Conservation (phyloP, 2,329 filamentous ascomycete species). For the Pestalotiopsis sp. region DNA sequence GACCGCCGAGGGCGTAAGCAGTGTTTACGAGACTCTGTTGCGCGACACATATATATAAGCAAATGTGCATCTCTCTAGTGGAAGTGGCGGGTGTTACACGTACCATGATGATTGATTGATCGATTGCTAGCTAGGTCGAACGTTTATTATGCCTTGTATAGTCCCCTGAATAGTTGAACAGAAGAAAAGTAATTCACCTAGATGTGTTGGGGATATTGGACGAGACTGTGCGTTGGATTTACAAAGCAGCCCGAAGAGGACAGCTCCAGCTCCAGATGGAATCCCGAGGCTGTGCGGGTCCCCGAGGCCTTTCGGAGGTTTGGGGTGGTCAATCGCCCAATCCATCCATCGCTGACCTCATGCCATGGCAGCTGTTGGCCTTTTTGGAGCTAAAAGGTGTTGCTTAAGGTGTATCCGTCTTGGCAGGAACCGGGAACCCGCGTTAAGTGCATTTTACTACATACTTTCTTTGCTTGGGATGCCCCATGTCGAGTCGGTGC, state of each 20-base stretch:
- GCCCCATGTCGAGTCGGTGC: background rate
- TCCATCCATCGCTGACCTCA: constrained; percentile 10
- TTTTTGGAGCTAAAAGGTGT: background rate
- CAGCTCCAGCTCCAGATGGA: background rate
- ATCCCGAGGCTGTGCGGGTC: constrained; percentile 9
- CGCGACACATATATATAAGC: constrained; percentile 19
- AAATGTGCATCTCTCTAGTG: background rate
- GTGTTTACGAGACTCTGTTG: constrained; percentile 55
- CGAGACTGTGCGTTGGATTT: background rate
- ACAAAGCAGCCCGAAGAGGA: constrained; percentile 4
- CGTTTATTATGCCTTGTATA: background rate
- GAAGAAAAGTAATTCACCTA: background rate
- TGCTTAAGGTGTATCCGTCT: constrained; percentile 6
- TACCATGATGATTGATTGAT: background rate
- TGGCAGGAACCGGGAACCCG: constrained; percentile 4
- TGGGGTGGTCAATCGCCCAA: background rate
- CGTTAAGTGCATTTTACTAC: background rate
- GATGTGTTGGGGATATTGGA: background rate
- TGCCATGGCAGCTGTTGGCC: constrained; percentile 2
- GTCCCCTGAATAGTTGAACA: background rate
- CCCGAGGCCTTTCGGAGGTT: background rate
- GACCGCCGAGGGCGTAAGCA: constrained; percentile 76
- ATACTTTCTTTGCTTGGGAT: background rate
- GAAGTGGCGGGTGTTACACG: background rate
- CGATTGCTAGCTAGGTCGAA: background rate